Percentiles rank a stretch among this genome's conserved stretches.
Evolutionary conservation across 2,329 filamentous ascomycete genomes (phyloP).

Genomic region (Paraphoma sp.): DNA sequence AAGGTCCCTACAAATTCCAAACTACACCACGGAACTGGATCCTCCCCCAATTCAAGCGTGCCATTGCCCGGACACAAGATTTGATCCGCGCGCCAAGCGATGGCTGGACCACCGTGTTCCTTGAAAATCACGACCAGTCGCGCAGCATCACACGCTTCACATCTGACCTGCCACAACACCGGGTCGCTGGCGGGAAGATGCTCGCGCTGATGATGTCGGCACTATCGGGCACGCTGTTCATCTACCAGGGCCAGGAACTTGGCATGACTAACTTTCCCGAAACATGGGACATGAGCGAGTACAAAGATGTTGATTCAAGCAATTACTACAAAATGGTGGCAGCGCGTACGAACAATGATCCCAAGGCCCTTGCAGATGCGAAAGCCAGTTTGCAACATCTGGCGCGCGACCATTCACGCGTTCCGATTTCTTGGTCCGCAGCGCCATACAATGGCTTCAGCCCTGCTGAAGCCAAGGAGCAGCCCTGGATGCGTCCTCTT

Average conservation of each 20-base stretch:
- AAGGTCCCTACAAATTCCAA: constrained; percentile 47
- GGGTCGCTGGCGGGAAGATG: constrained; percentile 56
- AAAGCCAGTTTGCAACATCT: constrained; percentile 64
- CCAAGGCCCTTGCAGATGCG: constrained; percentile 52
- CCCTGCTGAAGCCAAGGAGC: constrained; percentile 52
- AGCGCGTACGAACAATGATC: constrained; percentile 31
- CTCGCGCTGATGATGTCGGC: constrained; percentile 56
- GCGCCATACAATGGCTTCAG: constrained; percentile 66
- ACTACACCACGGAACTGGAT: constrained; percentile 42
- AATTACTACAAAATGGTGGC: constrained; percentile 57
- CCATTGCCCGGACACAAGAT: constrained; percentile 39
- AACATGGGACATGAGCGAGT: constrained; percentile 54
- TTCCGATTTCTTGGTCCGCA: constrained; percentile 71
- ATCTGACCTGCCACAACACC: constrained; percentile 55
- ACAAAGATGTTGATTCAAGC: constrained; percentile 61
- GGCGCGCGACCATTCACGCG: constrained; percentile 70
- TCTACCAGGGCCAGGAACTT: constrained; percentile 60
- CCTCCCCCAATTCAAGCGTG: constrained; percentile 39
- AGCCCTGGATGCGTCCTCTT: constrained; percentile 68
- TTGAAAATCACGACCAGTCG: constrained; percentile 63
- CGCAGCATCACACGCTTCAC: constrained; percentile 57
- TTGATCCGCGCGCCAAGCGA: constrained; percentile 38
- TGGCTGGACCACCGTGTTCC: constrained; percentile 58
- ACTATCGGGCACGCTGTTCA: constrained; percentile 57
- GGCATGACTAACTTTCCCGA: constrained; percentile 58